Evolutionary conservation across 1,139 yeast species (phyloP), one percentile per base, ranked within the genome.

Genomic region (Sugiyamaella grinbergsii): DNA sequence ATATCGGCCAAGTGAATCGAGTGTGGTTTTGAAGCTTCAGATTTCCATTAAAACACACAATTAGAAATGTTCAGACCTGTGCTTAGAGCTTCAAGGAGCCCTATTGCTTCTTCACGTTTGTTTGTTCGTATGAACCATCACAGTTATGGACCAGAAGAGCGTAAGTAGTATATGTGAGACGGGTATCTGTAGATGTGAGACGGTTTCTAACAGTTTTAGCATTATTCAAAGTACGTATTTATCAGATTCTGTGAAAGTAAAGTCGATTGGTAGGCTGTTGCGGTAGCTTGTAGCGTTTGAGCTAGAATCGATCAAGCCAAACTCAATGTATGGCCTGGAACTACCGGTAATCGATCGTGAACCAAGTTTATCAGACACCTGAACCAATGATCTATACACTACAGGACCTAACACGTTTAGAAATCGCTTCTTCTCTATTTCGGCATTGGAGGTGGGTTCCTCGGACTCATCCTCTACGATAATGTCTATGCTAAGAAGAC

Each of bases 381-480:
- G n/a, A n/a, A n/a, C n/a, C n/a, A n/a, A n/a, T n/a, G n/a, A n/a
- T n/a, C 5, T 22, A 2, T 26, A 5, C 13, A 4, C 16, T 7
- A 28, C 13, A 23, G n/a, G 19, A 29, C 13, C 42, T 18, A 32
- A 20, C 42, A 48, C 15, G 32, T 52, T 13, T 42, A 57, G 52
- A 56, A 53, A 50, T 49, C 60, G 10, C 54, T 60, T 13, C 47
- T 62, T 32, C 54, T 57, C 29, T 55, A 58, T 43, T 57, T 57
- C 23, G 56, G 57, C 28, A 49, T 62, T 23, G 56, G 65, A 4
- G 41, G 57, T 7, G 53, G 53, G 33, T 57, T 62, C 45, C 54
- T 58, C 24, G 65, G 60, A 10, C 51, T 61, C 20, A 48, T 62
- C 20, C 55, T 59, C 52, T 62, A 59, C 53, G 67, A 64, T 56